Base-by-base conservation (phyloP, 176 grass and related monocot genomes). In the Bothriochloa decipiens region DNA sequence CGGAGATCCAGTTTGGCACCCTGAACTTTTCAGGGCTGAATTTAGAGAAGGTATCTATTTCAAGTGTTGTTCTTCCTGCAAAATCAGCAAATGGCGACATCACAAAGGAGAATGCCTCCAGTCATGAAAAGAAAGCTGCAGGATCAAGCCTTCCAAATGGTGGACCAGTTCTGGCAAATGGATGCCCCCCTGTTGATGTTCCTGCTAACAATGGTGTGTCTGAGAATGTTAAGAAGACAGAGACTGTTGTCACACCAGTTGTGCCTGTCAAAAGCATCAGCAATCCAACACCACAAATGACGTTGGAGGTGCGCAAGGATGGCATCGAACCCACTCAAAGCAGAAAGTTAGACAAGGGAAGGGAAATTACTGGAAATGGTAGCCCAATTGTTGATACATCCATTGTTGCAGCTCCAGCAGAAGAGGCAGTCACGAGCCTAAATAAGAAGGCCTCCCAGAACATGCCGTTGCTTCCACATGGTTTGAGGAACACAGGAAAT, bases 401-500 rank as follows among this genome's bases (percentile, higher is more conserved):
- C 72, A 15, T 32, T 41, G 15, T 58, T 84, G 82, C 70, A 77
- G 73, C 82, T 75, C 76, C 81, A 81, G 81, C 41, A 82, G 77
- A 77, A 3, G 77, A 87, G 16, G 27, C 65, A 3, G 23, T 68
- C 76, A 76, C 83, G 23, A 65, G 11, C 55, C 81, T 67, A 57
- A 82, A 82, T 76, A 83, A 92, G 58, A 92, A 90, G 74, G 49
- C 23, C 57, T 73, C 57, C 77, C 45, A 12, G 58, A 83, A 86
- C 55, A 92, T 76, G 80, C 70, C 69, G n/a, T 80, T 96, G 81
- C 83, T 96, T 81, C 89, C 93, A 57, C 88, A 87, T 72, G 96
- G 96, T 69, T 89, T 99, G 91, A 91, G 86, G 81, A 99, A 99
- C 88, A 92, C 91, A 29, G 96, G 96, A 85, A 99, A 96, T 76